A percentile compares a stretch with the other conserved stretches of the same genome.
These are phyloP conservation scores for Mercurialis annua DNA, from an alignment of 345 rosid genomes.

Conservation along the genomic window DNA sequence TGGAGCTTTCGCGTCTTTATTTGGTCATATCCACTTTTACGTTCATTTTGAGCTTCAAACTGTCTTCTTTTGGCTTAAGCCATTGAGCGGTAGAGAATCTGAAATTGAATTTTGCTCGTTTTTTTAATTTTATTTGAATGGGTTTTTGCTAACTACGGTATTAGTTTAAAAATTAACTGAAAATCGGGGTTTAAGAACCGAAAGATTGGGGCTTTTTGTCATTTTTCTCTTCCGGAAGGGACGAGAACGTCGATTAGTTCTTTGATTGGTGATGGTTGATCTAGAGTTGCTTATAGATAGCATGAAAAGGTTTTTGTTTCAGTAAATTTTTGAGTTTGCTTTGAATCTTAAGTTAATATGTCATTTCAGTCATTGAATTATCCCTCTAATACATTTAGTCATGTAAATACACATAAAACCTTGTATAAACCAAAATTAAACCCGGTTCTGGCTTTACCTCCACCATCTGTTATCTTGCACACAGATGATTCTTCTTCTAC, in stretches of 20 bases:
- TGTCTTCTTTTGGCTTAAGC: slow-evolving; percentile 18
- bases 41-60: slow-evolving; percentile 14
- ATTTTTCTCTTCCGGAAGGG: slow-evolving; percentile 3
- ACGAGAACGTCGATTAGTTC: background rate
- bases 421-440: slow-evolving; percentile 35
- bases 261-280: background rate
- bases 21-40: slow-evolving; percentile 13
- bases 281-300: slow-evolving; percentile 9
- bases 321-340: slow-evolving; percentile 7
- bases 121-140: slow-evolving; percentile 9
- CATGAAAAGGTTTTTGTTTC: background rate
- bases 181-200: slow-evolving; percentile 8
- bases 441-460: slow-evolving; percentile 44
- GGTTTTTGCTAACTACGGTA: slow-evolving; percentile 2
- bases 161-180: background rate
- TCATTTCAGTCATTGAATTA: slow-evolving; percentile 39
- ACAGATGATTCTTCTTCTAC: slow-evolving; percentile 40
- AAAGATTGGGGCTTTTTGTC: background rate
- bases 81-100: slow-evolving; percentile 17
- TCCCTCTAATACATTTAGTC: slow-evolving; percentile 33
- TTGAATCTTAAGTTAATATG: slow-evolving; percentile 21
- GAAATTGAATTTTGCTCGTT: slow-evolving; percentile 22
- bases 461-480: slow-evolving; percentile 49
- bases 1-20: slow-evolving; percentile 11
- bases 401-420: slow-evolving; percentile 26